Conservation (phyloP, 2,329 filamentous ascomycete genomes). For the Fusarium oxysporum region DNA sequence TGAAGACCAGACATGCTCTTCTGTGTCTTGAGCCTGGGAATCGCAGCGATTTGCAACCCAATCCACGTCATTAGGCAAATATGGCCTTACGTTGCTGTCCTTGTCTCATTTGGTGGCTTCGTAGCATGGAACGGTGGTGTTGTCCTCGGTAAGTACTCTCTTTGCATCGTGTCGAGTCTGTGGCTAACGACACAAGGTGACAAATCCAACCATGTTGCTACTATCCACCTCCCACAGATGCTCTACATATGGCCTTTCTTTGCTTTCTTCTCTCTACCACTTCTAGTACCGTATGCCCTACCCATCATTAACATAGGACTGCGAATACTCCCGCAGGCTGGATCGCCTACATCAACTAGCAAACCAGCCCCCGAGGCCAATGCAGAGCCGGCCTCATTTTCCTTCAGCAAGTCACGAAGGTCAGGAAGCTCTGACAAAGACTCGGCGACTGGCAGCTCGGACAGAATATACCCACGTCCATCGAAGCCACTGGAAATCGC, state of each 20-base stretch:
- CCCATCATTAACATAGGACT: slow-evolving; percentile 45
- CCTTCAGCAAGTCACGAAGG: slow-evolving; percentile 5
- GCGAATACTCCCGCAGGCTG: neutral
- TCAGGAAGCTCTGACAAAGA: neutral
- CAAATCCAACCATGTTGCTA: slow-evolving; percentile 93
- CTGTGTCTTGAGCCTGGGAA: slow-evolving; percentile 71
- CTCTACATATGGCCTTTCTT: slow-evolving; percentile 95
- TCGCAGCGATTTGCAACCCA: slow-evolving; percentile 66
- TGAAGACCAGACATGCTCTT: slow-evolving; percentile 61
- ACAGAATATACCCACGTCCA: neutral
- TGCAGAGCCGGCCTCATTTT: neutral
- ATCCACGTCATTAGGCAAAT: slow-evolving; percentile 58
- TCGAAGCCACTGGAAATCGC: slow-evolving; percentile 26
- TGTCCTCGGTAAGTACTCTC: slow-evolving; percentile 76
- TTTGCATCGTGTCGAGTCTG: neutral
- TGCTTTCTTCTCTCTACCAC: slow-evolving; percentile 86
- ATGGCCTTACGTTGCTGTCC: slow-evolving; percentile 71
- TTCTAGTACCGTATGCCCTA: slow-evolving; percentile 69
- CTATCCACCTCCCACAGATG: slow-evolving; percentile 90
- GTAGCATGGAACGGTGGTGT: slow-evolving; percentile 91
- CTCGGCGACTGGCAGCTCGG: neutral
- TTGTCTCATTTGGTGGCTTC: slow-evolving; percentile 78
- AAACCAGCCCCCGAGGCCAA: neutral
- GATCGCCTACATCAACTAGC: neutral
- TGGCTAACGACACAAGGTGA: slow-evolving; percentile 70